Evolutionary conservation across 164 flowering plant species (phyloP).

Genomic region (Macadamia integrifolia): DNA sequence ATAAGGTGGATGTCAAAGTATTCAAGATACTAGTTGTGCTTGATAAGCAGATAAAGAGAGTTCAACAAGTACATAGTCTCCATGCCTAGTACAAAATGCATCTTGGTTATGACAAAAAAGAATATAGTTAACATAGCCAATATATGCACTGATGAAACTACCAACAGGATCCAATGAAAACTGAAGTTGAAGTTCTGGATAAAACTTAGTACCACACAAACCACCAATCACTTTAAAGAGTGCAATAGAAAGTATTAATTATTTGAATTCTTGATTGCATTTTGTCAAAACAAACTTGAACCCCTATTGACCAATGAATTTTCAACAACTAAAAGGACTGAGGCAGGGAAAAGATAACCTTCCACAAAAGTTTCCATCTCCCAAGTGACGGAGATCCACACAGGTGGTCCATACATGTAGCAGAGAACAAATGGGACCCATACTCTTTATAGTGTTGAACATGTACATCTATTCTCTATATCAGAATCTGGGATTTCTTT

Average conservation of each 20-base stretch:
- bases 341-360: too few relatives aligned
- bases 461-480: neutral
- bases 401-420: too few relatives aligned
- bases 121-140: neutral
- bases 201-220: neutral
- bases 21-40: conserved; percentile 16
- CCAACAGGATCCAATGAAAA: neutral
- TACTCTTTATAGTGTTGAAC: neutral
- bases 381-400: too few relatives aligned
- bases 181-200: neutral
- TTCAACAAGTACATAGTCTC: neutral
- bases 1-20: conserved; percentile 34
- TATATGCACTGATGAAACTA: neutral
- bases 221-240: neutral
- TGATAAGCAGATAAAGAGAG: neutral
- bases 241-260: too few relatives aligned
- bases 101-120: neutral
- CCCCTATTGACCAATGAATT: too few relatives aligned
- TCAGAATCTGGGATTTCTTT: neutral
- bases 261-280: too few relatives aligned
- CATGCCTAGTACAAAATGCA: neutral
- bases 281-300: too few relatives aligned
- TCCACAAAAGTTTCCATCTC: too few relatives aligned
- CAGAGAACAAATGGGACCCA: too few relatives aligned
- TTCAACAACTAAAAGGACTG: too few relatives aligned